A percentile compares a stretch with the other conserved stretches of the same genome.
Evolutionary conservation across 306 rosid genomes (phyloP).

Genomic region (Ziziphus jujuba): DNA sequence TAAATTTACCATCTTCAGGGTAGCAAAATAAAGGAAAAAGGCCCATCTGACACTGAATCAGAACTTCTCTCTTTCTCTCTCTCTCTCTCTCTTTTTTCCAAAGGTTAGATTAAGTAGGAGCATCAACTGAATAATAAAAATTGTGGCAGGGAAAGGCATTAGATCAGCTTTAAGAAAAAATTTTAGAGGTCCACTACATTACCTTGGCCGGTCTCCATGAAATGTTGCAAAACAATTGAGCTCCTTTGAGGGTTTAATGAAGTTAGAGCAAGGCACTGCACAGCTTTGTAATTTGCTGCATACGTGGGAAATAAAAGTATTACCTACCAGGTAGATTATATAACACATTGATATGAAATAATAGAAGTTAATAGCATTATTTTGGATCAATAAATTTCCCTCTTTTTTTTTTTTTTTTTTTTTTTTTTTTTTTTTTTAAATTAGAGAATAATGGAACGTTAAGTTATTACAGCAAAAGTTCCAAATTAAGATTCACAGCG

Average conservation of each 20-base stretch:
- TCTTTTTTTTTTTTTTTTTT: neutral
- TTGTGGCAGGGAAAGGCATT: neutral
- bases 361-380: too few species aligned
- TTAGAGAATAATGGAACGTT: neutral
- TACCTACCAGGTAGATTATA: neutral
- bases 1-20: too few species aligned
- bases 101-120: neutral
- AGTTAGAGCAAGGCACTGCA: constrained; percentile 70
- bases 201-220: constrained; percentile 72
- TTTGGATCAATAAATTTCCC: neutral
- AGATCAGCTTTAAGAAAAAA: constrained; percentile 11
- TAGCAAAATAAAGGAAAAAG: too few species aligned
- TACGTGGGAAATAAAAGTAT: constrained; percentile 12
- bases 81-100: neutral
- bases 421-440: neutral
- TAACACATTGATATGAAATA: too few species aligned
- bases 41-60: too few species aligned
- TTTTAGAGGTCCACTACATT: constrained; percentile 15
- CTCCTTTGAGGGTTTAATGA: constrained; percentile 80
- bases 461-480: too few species aligned
- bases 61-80: neutral
- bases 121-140: neutral
- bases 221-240: constrained; percentile 76
- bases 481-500: neutral
- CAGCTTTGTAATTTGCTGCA: constrained; percentile 91